These are phyloP conservation scores for Rhizoclosmatium sp. DNA, from an alignment of 192 early-diverging fungal species.

Conservation along the genomic window DNA sequence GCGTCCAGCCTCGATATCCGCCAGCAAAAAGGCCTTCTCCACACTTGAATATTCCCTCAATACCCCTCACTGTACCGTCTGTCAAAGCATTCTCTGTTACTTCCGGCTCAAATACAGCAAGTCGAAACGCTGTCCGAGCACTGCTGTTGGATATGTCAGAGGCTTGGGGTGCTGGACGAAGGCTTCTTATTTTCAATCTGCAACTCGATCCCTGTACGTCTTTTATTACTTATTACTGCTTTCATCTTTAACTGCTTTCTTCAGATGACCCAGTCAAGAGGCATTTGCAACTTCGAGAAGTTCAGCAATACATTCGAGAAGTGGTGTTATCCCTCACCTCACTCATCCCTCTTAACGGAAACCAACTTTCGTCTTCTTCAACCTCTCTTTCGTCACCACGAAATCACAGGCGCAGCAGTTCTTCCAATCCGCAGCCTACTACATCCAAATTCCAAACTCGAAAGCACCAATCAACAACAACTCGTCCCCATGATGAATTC, in stretches of 20 bases:
- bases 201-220: conserved; percentile 31
- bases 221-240: neutral
- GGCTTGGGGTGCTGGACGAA: conserved; percentile 34
- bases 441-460: neutral
- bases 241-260: neutral
- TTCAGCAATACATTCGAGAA: conserved; percentile 36
- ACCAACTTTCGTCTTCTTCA: neutral
- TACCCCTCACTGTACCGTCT: conserved; percentile 35
- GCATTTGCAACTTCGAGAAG: conserved; percentile 31
- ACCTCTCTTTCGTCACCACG: neutral
- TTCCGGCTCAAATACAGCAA: neutral
- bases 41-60: conserved; percentile 22
- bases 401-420: neutral
- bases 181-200: conserved; percentile 31
- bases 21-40: conserved; percentile 33
- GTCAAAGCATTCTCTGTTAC: conserved; percentile 24
- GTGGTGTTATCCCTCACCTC: conserved; percentile 34
- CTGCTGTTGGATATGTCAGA: conserved; percentile 34
- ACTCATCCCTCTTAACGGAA: conserved; percentile 19
- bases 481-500: conserved; percentile 20
- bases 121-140: conserved; percentile 26
- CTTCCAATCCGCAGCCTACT: neutral
- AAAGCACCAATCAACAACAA: neutral
- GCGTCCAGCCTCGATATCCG: conserved; percentile 26
- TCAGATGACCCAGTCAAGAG: conserved; percentile 30